Conservation (phyloP, 2,329 filamentous ascomycete species). For the Diaporthe vaccinii region DNA sequence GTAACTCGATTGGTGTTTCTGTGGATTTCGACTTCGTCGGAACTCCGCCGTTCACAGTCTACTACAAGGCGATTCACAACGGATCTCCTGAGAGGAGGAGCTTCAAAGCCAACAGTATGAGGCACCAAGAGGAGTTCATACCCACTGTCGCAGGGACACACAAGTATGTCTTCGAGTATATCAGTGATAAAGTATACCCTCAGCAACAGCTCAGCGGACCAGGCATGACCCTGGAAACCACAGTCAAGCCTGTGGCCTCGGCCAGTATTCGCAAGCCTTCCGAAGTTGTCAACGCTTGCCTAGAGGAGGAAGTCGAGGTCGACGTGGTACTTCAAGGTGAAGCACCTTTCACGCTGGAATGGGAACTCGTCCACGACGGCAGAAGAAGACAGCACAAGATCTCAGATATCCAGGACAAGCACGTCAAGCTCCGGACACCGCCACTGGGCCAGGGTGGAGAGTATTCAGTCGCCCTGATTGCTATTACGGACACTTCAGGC, state of each 20-base stretch:
- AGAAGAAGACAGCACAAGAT: constrained; percentile 80
- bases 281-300: constrained; percentile 76
- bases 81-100: constrained; percentile 68
- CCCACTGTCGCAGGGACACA: constrained; percentile 87
- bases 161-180: constrained; percentile 84
- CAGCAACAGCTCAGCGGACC: constrained; percentile 72
- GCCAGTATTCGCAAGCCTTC: constrained; percentile 75
- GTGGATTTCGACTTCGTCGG: constrained; percentile 92
- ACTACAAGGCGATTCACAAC: constrained; percentile 79
- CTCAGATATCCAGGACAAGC: constrained; percentile 71
- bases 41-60: constrained; percentile 89
- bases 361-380: constrained; percentile 91
- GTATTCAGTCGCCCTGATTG: constrained; percentile 88
- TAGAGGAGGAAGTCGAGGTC: constrained; percentile 83
- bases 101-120: constrained; percentile 76
- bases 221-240: constrained; percentile 80
- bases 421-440: constrained; percentile 81
- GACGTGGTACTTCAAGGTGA: constrained; percentile 83
- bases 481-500: constrained; percentile 85
- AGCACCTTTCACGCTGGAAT: constrained; percentile 89
- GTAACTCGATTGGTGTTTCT: constrained; percentile 89
- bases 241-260: constrained; percentile 92
- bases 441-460: constrained; percentile 85
- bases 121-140: constrained; percentile 86
- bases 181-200: constrained; percentile 87